Base-by-base conservation (phyloP, 371 early-diverging fungal species). In the Massospora cicadina region DNA sequence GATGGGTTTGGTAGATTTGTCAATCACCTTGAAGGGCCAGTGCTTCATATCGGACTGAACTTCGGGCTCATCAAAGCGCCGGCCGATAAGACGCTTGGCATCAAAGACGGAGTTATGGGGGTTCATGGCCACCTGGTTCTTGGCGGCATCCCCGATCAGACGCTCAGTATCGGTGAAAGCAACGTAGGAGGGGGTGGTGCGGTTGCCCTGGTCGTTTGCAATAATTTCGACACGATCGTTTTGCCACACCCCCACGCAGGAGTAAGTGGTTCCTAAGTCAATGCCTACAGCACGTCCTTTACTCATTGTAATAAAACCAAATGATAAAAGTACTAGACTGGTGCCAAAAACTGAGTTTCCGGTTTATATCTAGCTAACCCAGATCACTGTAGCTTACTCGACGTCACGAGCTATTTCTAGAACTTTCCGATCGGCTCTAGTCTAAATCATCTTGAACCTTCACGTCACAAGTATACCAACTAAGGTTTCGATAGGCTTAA, bases 241-340 rank as follows among this genome's bases (percentile, higher is more conserved):
- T 77, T 90, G 90, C 87, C 91, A 95, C 64, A 93, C 93, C 76
- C 90, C 97, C 71, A 98, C 95, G 80, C 98, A 98, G 68, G 95
- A 94, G 89, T 98, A 98, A 75, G 99, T 99, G 74, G 99, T 99
- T 76, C 99, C 99, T 77, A 99, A 85, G 85, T 99, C 97, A 78
- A 89, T 89, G 81, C 90, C 90, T 76, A 89, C 79, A 71, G 77
- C 66, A 68, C 70, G 33, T n/a, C 59, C 58, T 63, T 63, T 63
- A 21, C 29, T 28, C 53, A 43, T 63, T 10, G 5, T 10, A 43
- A 10, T 43, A 5, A 10, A 10, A 43, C 43, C 5, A 43, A 43
- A 5, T 43, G 17, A 43, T 43, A 43, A 43, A 43, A 5, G 43
- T 10, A 43, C 5, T 10, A 43, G 17, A 43, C 17, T 10, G 10